Conservation (phyloP, 2,329 filamentous ascomycete genomes). For the Geosmithia morbida region DNA sequence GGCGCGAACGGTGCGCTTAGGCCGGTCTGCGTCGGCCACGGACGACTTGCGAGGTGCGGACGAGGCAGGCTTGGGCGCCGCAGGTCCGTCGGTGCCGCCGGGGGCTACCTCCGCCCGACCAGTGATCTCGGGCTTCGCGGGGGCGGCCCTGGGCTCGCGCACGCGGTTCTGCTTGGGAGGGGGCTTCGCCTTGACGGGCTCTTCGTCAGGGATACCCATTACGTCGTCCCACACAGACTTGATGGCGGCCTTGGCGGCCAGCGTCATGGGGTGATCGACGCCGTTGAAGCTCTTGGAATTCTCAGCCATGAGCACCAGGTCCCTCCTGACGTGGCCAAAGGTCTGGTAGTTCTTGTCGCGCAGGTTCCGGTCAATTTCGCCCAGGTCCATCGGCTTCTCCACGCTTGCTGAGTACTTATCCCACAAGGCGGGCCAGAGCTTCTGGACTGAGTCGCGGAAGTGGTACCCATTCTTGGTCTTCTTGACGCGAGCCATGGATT, state of each 20-base stretch:
- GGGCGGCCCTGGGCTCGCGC: slow-evolving; percentile 16
- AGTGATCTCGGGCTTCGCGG: slow-evolving; percentile 10
- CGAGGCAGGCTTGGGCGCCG: slow-evolving; percentile 5
- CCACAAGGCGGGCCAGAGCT: slow-evolving; percentile 60
- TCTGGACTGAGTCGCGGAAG: slow-evolving; percentile 68
- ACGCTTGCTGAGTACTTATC: slow-evolving; percentile 57
- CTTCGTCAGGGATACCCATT: slow-evolving; percentile 27
- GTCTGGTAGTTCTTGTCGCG: slow-evolving; percentile 55
- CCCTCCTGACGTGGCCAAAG: slow-evolving; percentile 58
- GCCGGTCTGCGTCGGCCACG: slow-evolving; percentile 60
- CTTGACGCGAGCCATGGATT: slow-evolving; percentile 60
- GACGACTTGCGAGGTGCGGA: slow-evolving; percentile 61
- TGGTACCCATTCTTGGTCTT: slow-evolving; percentile 69
- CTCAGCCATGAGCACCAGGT: slow-evolving; percentile 62
- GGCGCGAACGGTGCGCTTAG: slow-evolving; percentile 87
- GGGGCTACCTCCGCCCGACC: slow-evolving; percentile 1
- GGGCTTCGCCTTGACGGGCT: slow-evolving; percentile 43
- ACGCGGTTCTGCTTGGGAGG: slow-evolving; percentile 22
- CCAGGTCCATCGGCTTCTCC: slow-evolving; percentile 70
- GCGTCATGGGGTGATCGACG: slow-evolving; percentile 55
- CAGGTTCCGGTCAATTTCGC: slow-evolving; percentile 67
- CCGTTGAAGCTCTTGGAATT: slow-evolving; percentile 82
- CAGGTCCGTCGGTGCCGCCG: slow-evolving; percentile 8
- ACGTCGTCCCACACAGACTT: slow-evolving; percentile 35
- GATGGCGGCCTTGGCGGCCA: slow-evolving; percentile 37